Evolutionary conservation across 2,329 filamentous ascomycete species (phyloP), one percentile per base, ranked within the genome.

Genomic region (Diaporthe sp.): DNA sequence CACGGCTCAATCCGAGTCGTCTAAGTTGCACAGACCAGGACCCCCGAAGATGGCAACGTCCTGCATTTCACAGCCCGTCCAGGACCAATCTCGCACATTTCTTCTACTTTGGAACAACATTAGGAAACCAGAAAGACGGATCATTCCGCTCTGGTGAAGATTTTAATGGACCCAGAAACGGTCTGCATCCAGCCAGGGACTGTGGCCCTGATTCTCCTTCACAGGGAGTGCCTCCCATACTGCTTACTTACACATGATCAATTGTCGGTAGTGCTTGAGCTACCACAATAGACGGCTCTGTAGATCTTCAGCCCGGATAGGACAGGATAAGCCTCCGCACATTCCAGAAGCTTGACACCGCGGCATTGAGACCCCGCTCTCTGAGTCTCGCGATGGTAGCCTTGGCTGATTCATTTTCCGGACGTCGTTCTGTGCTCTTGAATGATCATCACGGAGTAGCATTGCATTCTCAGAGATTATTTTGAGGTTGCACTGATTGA

Each of bases 401-500:
- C 44, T 53, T 17, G 63, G 63, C 47, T 37, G 12, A 53, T 19
- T 53, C 47, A 53, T 39, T 51, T 39, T 10, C 47, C 44, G 63
- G 51, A 39, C 32, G n/a, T 68, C 61, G n/a, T 53, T 22, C 13
- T 22, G 35, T 47, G 35, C 47, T 37, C 47, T 39, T 13, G 37
- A 35, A 27, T 27, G 30, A 30, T 35, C 32, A 35, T 37, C 47
- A 39, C n/a, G 30, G 4, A 68, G 63, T 68, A 37, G 47, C 63
- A 68, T 27, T 25, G 63, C 32, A 30, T 27, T 39, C 44, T 68
- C 47, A 37, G 22, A 19, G 3, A 53, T 25, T 39, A n/a, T 53
- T 27, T 30, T n/a, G 44, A 53, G 63, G 63, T 53, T 68, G 37
- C 63, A 37, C 63, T 25, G 35, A 4, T 53, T 53, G 47, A 68